These are phyloP conservation scores for Phytophthora fragariae DNA, from an alignment of 352 stramenopile species.

Conservation along the genomic window DNA sequence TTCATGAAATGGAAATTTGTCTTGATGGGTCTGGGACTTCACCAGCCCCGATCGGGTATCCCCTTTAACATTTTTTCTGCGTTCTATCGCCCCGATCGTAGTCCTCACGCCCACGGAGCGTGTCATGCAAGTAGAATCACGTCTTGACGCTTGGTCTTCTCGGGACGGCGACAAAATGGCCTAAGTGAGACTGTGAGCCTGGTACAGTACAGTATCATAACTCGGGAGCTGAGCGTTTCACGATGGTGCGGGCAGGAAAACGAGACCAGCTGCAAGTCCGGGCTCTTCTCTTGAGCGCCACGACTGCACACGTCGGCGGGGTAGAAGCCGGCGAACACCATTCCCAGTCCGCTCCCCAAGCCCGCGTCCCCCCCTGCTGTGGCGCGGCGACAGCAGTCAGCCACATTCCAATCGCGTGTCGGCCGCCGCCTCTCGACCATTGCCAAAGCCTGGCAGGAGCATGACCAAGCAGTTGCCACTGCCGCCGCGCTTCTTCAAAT, in stretches of 20 bases:
- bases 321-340: conserved; percentile 30
- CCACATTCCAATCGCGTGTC: conserved; percentile 33
- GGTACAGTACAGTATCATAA: not conserved
- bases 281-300: conserved; percentile 38
- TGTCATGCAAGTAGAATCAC: conserved; percentile 11
- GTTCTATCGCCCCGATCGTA: conserved; percentile 1
- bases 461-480: conserved; percentile 59
- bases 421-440: not conserved
- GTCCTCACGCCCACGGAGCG: not conserved
- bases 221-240: conserved; percentile 4
- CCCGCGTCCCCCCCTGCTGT: conserved; percentile 21
- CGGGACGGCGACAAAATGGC: not conserved
- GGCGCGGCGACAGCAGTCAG: conserved; percentile 11
- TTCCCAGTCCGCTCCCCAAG: conserved; percentile 34
- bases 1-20: conserved; percentile 1
- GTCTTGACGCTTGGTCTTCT: conserved; percentile 1
- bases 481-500: conserved; percentile 64
- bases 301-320: conserved; percentile 33
- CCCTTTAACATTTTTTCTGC: conserved; percentile 14
- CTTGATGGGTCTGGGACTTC: conserved; percentile 4
- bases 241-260: conserved; percentile 20
- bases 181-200: conserved; percentile 16
- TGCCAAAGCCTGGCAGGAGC: not conserved
- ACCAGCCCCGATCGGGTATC: conserved; percentile 12
- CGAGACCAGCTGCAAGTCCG: conserved; percentile 19